phyloP scores from a whole-genome alignment of 1,139 yeast species.

The Pichia sp. region DNA sequence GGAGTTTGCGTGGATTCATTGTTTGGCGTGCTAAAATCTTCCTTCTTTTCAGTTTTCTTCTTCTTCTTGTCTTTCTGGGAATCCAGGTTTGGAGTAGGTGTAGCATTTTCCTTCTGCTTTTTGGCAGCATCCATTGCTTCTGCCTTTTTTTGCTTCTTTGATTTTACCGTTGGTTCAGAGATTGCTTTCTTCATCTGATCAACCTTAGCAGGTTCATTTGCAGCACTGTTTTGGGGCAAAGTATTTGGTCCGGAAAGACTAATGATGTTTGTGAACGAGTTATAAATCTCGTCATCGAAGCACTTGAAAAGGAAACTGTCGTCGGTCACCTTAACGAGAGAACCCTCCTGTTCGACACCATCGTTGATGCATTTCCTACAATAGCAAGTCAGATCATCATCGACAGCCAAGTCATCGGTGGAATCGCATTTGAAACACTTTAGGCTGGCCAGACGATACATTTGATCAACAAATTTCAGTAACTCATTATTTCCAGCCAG shows the following conservation, averaged over 20 bases:
- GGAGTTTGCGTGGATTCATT: no score
- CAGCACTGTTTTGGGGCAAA: not conserved
- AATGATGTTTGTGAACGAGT: slow-evolving; percentile 1
- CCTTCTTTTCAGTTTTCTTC: not conserved
- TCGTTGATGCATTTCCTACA: slow-evolving; percentile 8
- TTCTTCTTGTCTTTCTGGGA: not conserved
- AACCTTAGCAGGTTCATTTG: not conserved
- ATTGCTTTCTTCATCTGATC: not conserved
- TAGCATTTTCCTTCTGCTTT: not conserved
- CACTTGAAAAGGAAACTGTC: slow-evolving; percentile 1
- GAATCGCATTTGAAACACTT: slow-evolving; percentile 8
- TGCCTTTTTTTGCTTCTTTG: not conserved
- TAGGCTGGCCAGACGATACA: slow-evolving; percentile 8
- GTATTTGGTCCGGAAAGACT: not conserved
- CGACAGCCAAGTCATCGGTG: not conserved
- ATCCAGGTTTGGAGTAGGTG: no score
- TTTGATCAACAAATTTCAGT: slow-evolving; percentile 8
- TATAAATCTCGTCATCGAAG: slow-evolving; percentile 6
- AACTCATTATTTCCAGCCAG: slow-evolving; percentile 2
- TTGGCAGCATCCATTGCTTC: not conserved
- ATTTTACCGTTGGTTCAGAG: not conserved
- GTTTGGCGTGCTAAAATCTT: no score
- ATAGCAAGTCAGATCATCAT: slow-evolving; percentile 2
- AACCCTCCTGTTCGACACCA: no score
- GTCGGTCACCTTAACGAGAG: slow-evolving; percentile 1